Conservation (phyloP, 108 stramenopile species). For the Nitzschia sp. region DNA sequence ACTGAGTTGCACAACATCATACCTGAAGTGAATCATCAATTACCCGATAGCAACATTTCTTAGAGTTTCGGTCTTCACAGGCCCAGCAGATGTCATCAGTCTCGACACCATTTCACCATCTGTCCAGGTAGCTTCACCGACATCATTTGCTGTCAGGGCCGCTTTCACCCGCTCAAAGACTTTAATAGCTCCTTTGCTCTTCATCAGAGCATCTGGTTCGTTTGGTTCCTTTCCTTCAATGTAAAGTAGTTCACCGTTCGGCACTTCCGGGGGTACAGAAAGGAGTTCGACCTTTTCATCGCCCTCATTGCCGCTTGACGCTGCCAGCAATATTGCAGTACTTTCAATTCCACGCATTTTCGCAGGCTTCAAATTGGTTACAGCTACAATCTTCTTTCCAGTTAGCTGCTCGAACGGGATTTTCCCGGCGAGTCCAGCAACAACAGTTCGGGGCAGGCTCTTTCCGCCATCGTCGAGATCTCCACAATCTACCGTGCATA, state of each 20-base stretch:
- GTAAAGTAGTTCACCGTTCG: conserved; percentile 72
- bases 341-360: conserved; percentile 89
- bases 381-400: conserved; percentile 67
- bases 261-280: conserved; percentile 64
- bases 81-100: conserved; percentile 65
- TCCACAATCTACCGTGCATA: conserved; percentile 82
- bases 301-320: conserved; percentile 63
- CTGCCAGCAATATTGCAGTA: conserved; percentile 81
- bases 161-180: conserved; percentile 77
- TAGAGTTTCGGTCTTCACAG: conserved; percentile 52
- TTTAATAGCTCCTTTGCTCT: conserved; percentile 88
- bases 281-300: conserved; percentile 73
- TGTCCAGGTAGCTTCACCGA: conserved; percentile 61
- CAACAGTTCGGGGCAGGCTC: conserved; percentile 65
- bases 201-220: conserved; percentile 80
- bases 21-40: no score
- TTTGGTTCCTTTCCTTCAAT: conserved; percentile 69
- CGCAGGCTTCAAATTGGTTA: conserved; percentile 85
- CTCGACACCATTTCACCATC: conserved; percentile 28
- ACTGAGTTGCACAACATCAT: no score
- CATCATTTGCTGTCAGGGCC: conserved; percentile 46
- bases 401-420: conserved; percentile 60
- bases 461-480: conserved; percentile 59
- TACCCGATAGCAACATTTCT: conserved; percentile 56
- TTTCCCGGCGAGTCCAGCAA: conserved; percentile 80